Base-by-base conservation (phyloP, 2,329 filamentous ascomycete genomes). In the Anthostomella pinea region DNA sequence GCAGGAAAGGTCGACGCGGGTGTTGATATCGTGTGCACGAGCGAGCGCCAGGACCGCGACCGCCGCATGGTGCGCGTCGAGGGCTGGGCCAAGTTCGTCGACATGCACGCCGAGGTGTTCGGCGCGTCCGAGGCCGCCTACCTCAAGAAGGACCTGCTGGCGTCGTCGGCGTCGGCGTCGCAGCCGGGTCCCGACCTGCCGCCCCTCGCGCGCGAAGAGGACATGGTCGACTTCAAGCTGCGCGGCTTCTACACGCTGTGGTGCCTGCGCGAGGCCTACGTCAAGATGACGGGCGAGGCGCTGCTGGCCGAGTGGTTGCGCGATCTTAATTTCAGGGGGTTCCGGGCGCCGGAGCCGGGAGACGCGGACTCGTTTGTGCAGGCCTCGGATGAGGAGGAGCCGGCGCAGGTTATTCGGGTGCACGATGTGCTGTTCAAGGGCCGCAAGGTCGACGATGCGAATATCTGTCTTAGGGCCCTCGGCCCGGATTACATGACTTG, bases 211-310 rank as follows among this genome's bases (percentile, higher is more conserved):
- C 53, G 62, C 18, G 41, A 51, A 9, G 55, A 63, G 8, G 54
- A 57, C 14, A 52, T 77, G n/a, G 65, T 76, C 13, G 81, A 84
- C 41, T 71, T 66, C 15, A 81, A 81, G 54, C 66, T 90, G 18
- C 71, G 83, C 5, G 71, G 75, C 35, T 91, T 91, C 57, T 91
- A 89, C 58, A 75, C 83, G 1, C 77, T 85, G 41, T 91, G 85
- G 82, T 87, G 83, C 58, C 73, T 87, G 59, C 81, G 87, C 51
- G 86, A 91, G 65, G 81, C 85, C 1, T 90, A 87, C 57, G 81
- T 90, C 61, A 91, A 90, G 73, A 80, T 91, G 66, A 85, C 84
- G 19, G 86, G 86, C 17, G 84, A 90, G 52, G 86, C 84, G 1
- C 68, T 91, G 39, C 68, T 89, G 7, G 86, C 86, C 0, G 68